Base-by-base conservation (phyloP, 176 grass and related monocot genomes). In the Olyra latifolia region DNA sequence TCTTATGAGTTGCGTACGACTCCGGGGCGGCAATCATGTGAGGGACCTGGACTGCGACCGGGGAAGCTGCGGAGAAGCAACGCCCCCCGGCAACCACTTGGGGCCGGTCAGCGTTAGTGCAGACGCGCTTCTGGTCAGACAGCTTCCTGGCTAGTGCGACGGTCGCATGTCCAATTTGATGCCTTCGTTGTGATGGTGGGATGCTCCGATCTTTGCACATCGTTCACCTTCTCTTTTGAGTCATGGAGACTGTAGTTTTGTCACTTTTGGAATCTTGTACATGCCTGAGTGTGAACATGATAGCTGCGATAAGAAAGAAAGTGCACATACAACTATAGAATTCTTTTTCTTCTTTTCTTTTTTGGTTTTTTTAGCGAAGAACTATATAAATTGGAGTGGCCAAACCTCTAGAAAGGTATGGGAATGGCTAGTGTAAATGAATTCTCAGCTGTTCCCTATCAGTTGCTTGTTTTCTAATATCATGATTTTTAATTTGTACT, bases 61-160 rank as follows among this genome's bases (percentile, higher is more conserved):
- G 17, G 3, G 80, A 88, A 83, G 74, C 14, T 66, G 67, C 59
- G 6, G 46, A 10, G 74, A 88, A 74, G 42, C 74, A 58, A 67
- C 80, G 5, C 17, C 40, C 17, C 40, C 41, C 8, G 11, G 49
- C 57, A 63, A 30, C 48, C 15, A 81, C 69, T 40, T 29, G 29
- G 30, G 47, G 42, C 48, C n/a, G 47, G 45, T 88, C 57, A 65
- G 77, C 42, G 24, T 77, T 44, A 60, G 17, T 52, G 62, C 42
- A 30, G 43, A 48, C 19, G 15, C 23, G 22, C 14, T 75, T 68
- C 82, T 17, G 28, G 62, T 66, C 17, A 66, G 41, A 66, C 81
- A 16, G 61, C 10, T 75, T 76, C 38, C 12, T 29, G 30, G 56
- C 6, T 24, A 16, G 1, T 38, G 50, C 72, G 0, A 76, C 12